Evolutionary conservation across 1,139 yeast species (phyloP).

Genomic region (Yamadazyma dushanensis): DNA sequence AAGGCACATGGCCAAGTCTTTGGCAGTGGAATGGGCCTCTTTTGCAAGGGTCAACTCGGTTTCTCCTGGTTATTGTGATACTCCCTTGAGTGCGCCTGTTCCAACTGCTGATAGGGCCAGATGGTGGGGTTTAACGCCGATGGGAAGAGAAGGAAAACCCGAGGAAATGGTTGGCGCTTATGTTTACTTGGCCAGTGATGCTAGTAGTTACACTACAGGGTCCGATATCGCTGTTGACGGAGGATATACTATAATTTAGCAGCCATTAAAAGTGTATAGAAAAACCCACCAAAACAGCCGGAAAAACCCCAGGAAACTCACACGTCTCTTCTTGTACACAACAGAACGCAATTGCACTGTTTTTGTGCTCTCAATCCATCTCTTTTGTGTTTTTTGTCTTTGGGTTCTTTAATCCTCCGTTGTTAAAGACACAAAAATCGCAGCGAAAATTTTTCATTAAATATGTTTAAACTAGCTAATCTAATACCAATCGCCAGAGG

Average conservation of each 20-base stretch:
- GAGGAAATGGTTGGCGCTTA: slow-evolving; percentile 46
- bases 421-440: neutral
- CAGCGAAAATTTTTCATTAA: slow-evolving; percentile 2
- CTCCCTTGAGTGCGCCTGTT: slow-evolving; percentile 51
- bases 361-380: too few species aligned
- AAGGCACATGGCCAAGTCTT: slow-evolving; percentile 49
- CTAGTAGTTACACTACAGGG: slow-evolving; percentile 45
- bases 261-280: too few species aligned
- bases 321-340: too few species aligned
- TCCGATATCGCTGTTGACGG: slow-evolving; percentile 49
- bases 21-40: slow-evolving; percentile 57
- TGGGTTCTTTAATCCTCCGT: too few species aligned
- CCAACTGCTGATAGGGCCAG: slow-evolving; percentile 33
- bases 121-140: slow-evolving; percentile 41
- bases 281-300: too few species aligned
- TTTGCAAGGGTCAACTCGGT: slow-evolving; percentile 57
- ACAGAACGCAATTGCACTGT: too few species aligned
- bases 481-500: slow-evolving; percentile 8
- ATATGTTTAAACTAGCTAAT: slow-evolving; percentile 10
- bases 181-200: slow-evolving; percentile 41
- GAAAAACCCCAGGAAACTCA: too few species aligned
- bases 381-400: too few species aligned
- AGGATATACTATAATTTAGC: slow-evolving; percentile 34
- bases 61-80: slow-evolving; percentile 57
- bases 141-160: slow-evolving; percentile 41